phyloP scores from a whole-genome alignment of 73 alveolate genomes.

The Paramecium biaurelia region DNA sequence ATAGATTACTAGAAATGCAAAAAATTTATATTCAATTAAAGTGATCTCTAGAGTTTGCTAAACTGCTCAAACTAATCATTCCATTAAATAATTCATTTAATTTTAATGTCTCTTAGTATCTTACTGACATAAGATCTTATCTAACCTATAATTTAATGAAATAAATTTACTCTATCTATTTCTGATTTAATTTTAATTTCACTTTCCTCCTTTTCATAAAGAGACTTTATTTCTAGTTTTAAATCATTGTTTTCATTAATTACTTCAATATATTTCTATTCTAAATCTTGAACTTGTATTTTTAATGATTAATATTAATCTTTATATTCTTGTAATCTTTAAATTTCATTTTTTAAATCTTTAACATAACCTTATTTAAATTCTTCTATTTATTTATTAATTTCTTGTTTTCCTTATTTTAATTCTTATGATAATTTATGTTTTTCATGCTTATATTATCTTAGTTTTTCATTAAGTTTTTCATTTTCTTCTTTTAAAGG shows the following conservation, averaged over 20 bases:
- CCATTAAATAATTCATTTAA: slow-evolving; percentile 10
- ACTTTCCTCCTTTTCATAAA: slow-evolving; percentile 28
- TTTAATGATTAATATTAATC: background rate
- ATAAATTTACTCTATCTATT: slow-evolving; percentile 17
- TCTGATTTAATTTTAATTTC: slow-evolving; percentile 38
- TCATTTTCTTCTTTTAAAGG: background rate
- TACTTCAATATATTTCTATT: background rate
- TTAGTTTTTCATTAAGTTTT: background rate
- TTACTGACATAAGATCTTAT: slow-evolving; percentile 36
- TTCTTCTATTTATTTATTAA: slow-evolving; percentile 10
- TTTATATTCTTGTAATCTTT: background rate
- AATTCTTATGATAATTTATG: background rate
- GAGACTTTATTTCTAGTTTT: background rate
- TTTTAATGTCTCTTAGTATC: slow-evolving; percentile 23
- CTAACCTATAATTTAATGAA: background rate
- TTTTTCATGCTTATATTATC: background rate
- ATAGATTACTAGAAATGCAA: background rate
- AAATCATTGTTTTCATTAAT: background rate
- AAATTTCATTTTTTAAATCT: background rate
- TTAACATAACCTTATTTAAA: background rate
- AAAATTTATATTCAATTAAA: background rate
- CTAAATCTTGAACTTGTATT: background rate
- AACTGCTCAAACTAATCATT: background rate
- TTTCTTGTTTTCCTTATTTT: background rate
- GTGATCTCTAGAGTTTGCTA: slow-evolving; percentile 21